Evolutionary conservation across 495 filamentous ascomycete genomes (phyloP).

Genomic region (Penicillium odoratum): DNA sequence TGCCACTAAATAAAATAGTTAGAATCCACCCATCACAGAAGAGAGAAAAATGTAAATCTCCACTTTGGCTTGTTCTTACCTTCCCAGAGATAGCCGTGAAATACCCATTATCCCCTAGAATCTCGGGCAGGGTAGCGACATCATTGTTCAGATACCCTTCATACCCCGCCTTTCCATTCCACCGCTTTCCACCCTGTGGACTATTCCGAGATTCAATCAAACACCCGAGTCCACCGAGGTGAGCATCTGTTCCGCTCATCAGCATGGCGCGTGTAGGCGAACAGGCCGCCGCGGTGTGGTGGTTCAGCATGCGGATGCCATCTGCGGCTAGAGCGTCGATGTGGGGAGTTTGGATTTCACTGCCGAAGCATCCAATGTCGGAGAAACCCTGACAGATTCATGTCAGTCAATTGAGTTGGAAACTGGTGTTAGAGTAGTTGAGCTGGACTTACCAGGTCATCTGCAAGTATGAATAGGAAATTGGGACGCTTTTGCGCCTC

Average conservation of each 20-base stretch:
- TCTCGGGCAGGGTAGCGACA: constrained; percentile 53
- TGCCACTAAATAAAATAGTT: constrained; percentile 27
- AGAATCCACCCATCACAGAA: neutral
- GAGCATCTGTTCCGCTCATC: constrained; percentile 54
- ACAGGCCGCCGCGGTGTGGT: constrained; percentile 36
- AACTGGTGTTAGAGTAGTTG: neutral
- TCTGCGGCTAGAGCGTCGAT: constrained; percentile 33
- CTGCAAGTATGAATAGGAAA: constrained; percentile 39
- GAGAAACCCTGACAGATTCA: constrained; percentile 22
- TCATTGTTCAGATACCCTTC: constrained; percentile 57
- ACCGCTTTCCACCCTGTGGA: constrained; percentile 9
- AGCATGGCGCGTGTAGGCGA: constrained; percentile 44
- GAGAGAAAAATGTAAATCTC: no score
- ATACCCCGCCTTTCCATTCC: constrained; percentile 34
- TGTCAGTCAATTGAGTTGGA: neutral
- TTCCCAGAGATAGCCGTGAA: constrained; percentile 55
- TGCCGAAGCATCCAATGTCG: constrained; percentile 33
- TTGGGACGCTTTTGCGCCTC: constrained; percentile 27
- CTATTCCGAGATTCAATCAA: constrained; percentile 13
- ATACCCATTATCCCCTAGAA: constrained; percentile 54
- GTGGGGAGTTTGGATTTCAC: constrained; percentile 36
- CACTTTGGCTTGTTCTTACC: constrained; percentile 19
- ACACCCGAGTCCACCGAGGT: constrained; percentile 36
- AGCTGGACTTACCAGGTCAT: constrained; percentile 24
- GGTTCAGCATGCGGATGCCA: constrained; percentile 32